These are phyloP conservation scores for Chlorella sp. DNA, from an alignment of 139 green algal species.

Conservation along the genomic window DNA sequence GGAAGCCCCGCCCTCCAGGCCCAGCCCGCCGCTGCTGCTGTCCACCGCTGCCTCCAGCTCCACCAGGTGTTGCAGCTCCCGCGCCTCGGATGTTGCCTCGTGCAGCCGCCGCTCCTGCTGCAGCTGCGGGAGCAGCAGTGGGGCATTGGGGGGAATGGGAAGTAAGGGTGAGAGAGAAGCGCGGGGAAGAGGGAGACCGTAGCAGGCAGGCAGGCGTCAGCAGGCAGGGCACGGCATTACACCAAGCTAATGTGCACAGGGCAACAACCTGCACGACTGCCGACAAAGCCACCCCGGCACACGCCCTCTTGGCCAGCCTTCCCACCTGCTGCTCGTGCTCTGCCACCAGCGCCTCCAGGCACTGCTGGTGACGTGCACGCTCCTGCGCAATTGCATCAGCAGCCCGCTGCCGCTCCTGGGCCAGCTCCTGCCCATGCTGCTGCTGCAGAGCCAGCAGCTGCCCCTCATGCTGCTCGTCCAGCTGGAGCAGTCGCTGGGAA, in stretches of 20 bases:
- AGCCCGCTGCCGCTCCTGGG: not conserved
- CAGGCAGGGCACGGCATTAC: no score
- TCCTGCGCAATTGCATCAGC: not conserved
- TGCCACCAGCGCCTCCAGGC: conserved; percentile 17
- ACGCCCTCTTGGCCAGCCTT: not conserved
- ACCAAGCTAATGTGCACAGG: not conserved
- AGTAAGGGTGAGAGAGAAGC: not conserved
- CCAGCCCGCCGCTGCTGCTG: not conserved
- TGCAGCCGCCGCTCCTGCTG: not conserved
- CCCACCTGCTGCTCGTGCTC: conserved; percentile 23
- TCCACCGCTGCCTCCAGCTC: conserved; percentile 37
- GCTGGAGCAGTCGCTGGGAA: conserved; percentile 19
- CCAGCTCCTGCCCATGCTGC: not conserved
- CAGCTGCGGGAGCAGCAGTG: not conserved
- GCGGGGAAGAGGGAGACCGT: not conserved
- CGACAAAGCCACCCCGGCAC: not conserved
- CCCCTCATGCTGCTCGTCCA: conserved; percentile 16
- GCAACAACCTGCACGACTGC: not conserved
- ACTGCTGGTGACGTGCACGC: not conserved
- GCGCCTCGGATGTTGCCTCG: not conserved
- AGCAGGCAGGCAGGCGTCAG: not conserved
- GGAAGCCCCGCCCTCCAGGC: not conserved
- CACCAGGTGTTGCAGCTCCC: conserved; percentile 33
- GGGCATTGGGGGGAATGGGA: no score
- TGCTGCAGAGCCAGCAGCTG: not conserved